Base-by-base conservation (phyloP, 176 grass and related monocot species). In the Ensete ventricosum region DNA sequence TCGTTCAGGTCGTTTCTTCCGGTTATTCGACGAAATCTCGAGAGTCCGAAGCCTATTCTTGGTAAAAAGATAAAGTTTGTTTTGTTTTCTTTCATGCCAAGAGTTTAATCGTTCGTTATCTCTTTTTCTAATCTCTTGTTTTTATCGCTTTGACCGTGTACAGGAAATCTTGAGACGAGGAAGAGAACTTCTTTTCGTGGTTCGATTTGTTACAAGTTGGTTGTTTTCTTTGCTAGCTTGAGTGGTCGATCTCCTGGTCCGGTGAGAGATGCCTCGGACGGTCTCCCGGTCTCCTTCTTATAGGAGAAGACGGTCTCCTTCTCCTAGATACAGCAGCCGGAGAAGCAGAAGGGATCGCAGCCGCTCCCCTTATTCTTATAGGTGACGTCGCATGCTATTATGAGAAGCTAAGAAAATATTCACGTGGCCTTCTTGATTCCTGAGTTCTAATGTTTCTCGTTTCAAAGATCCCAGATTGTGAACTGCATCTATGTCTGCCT, bases 321-420 rank as follows among this genome's bases (percentile, higher is more conserved):
- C 90, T 17, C 90, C 90, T 11, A 43, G 79, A 50, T 84, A 78
- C 76, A 84, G 81, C 50, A 79, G 88, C 48, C 55, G 82, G 55
- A 87, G 93, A 83, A 83, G 52, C 48, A 84, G 86, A 76, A 89
- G 86, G 82, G 90, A 93, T 79, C 85, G 88, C 52, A 93, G 88
- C 80, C 86, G 90, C 73, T 91, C 95, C 69, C 95, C 95, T 49
- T 94, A 91, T 87, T 89, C 83, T 74, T 86, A 99, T 84, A 99
- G 95, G 91, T 99, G 90, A 99, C 86, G 70, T 79, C 76, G 76
- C 81, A 54, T 84, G 81, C 24, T 29, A 13, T 9, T 20, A 51
- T 70, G 14, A 49, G 43, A 17, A 26, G 63, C 26, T 70, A 50
- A 9, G 6, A 7, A 21, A 50, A 50, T 50, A 50, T 2, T 70